Conservation (phyloP, 345 rosid species). For the Arabidopsis thaliana region DNA sequence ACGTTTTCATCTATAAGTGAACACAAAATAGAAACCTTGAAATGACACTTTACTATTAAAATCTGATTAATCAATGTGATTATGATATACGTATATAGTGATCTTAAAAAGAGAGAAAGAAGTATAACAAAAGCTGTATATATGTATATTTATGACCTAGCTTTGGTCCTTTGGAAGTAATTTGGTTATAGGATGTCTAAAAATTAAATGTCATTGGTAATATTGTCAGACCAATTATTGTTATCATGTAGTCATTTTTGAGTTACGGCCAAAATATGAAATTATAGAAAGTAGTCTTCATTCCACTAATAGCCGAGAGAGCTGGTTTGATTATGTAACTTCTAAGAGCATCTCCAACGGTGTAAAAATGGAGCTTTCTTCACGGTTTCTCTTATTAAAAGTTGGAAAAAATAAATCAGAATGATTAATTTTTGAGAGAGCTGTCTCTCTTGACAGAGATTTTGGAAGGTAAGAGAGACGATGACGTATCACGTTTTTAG, state of each 20-base stretch:
- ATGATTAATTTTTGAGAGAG: too few relatives aligned
- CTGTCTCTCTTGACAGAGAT: too few relatives aligned
- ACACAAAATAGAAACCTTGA: neutral
- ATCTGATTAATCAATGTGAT: slow-evolving; percentile 6
- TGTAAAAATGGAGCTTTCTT: too few relatives aligned
- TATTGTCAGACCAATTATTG: slow-evolving; percentile 5
- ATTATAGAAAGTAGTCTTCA: neutral
- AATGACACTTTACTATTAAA: neutral
- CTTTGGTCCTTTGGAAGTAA: neutral
- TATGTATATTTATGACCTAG: neutral
- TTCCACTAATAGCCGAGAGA: neutral
- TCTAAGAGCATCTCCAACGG: too few relatives aligned
- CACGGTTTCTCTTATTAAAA: too few relatives aligned
- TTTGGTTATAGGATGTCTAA: neutral
- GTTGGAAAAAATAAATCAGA: too few relatives aligned
- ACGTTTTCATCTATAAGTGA: slow-evolving; percentile 7
- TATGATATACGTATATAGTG: neutral
- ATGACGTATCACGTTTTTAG: too few relatives aligned
- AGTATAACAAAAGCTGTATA: neutral
- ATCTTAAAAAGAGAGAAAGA: neutral
- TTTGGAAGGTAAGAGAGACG: too few relatives aligned
- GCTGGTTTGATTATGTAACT: neutral
- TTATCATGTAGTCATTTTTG: neutral
- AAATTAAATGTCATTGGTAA: neutral
- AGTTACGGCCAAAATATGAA: neutral